Conservation (phyloP, 2,329 filamentous ascomycete genomes). For the Fonsecaea pugnacius region DNA sequence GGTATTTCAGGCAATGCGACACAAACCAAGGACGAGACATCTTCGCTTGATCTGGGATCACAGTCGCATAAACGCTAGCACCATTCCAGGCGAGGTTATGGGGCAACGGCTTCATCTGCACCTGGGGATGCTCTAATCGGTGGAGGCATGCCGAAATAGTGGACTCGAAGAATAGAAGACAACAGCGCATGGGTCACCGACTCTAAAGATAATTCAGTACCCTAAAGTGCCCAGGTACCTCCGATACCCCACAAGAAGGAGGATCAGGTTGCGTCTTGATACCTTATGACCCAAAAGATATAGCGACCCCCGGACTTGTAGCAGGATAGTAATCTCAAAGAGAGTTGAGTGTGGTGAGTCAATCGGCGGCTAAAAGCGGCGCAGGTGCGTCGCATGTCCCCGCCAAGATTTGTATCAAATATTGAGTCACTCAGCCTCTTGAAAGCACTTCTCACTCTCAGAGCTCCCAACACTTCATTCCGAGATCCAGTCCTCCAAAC, state of each 20-base stretch:
- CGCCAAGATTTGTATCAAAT: slow-evolving; percentile 3
- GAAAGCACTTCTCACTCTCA: neutral
- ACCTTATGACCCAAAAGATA: too few species aligned
- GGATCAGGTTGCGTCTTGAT: neutral
- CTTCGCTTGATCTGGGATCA: neutral
- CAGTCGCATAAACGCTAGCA: neutral
- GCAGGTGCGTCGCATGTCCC: neutral
- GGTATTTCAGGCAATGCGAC: neutral
- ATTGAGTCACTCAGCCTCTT: slow-evolving; percentile 6
- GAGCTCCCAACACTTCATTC: neutral
- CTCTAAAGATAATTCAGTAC: neutral
- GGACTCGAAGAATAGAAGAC: neutral
- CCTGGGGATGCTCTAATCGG: neutral
- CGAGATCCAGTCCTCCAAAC: slow-evolving; percentile 32
- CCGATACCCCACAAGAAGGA: neutral
- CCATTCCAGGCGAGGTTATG: neutral
- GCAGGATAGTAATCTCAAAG: neutral
- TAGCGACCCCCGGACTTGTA: too few species aligned
- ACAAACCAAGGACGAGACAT: neutral
- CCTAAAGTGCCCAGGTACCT: neutral
- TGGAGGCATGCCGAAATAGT: neutral
- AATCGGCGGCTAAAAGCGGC: neutral
- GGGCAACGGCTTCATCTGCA: neutral
- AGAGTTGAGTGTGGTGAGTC: neutral
- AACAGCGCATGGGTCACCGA: neutral